A percentile compares a stretch with the other conserved stretches of the same genome.
Conservation (phyloP, 129 eudicot species). For the Escallonia herrerae region DNA sequence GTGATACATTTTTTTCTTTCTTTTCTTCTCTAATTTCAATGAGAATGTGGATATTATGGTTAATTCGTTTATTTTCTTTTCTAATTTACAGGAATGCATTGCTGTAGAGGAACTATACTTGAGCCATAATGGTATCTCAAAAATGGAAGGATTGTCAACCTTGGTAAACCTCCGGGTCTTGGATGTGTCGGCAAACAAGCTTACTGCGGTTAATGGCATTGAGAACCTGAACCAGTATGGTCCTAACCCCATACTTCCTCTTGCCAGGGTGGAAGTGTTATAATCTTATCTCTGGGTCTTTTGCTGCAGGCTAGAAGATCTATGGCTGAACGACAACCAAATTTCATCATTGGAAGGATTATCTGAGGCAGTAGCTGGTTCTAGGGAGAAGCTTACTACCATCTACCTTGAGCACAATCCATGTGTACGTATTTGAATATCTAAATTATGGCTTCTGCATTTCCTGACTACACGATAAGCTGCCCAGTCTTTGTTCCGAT, state of each 20-base stretch:
- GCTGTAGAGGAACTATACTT: conserved; percentile 85
- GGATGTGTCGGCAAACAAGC: conserved; percentile 90
- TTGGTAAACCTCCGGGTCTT: conserved; percentile 69
- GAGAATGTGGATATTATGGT: background rate
- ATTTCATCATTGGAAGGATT: conserved; percentile 67
- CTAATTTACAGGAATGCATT: conserved; percentile 58
- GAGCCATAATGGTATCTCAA: conserved; percentile 91
- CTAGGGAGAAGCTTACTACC: conserved; percentile 78
- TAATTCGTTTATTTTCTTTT: background rate
- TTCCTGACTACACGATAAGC: background rate
- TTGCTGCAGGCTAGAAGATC: conserved; percentile 73
- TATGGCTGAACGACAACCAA: conserved; percentile 96
- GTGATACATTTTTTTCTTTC: background rate
- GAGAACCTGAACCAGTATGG: conserved; percentile 64
- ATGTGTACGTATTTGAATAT: conserved; percentile 52
- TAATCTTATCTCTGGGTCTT: background rate
- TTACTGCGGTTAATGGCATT: conserved; percentile 65
- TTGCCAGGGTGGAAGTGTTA: background rate
- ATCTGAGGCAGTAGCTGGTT: conserved; percentile 69
- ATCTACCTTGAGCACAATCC: conserved; percentile 96
- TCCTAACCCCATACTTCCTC: background rate
- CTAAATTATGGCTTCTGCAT: background rate
- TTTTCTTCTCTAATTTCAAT: too few species aligned
- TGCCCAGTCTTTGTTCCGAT: background rate
- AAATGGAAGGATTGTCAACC: conserved; percentile 91